Base-by-base conservation (phyloP, 805 yeast species). In the Wickerhamiella kurtzmanii region DNA sequence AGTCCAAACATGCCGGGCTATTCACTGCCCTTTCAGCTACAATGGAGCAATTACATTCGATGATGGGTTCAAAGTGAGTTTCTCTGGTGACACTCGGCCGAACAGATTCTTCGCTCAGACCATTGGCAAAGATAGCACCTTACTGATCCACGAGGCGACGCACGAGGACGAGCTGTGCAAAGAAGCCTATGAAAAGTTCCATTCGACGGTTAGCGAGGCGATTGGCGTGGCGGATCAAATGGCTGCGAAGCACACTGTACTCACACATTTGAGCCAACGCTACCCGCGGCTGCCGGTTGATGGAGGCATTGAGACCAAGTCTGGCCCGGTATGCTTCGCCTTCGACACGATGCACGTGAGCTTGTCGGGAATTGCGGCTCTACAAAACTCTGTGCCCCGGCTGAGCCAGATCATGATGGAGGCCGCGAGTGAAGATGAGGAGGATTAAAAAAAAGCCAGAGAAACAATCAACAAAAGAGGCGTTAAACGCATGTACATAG, bases 61-160 rank as follows among this genome's bases (percentile, higher is more conserved):
- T 2, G 35, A 5, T 49, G 19, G 38, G 19, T 86, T 86, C 67
- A 81, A 76, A 54, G 69, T 88, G 1, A 80, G 96, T 0, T 92
- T 84, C 60, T 86, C 96, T 2, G 98, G 98, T 11, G 99, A 92
- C 60, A 85, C 97, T 0, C 75, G 96, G 56, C 98, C 98, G 0
- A 79, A 77, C 52, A 64, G 61, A 43, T 60, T 57, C 39, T 87
- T 87, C 63, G 75, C 81, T 0, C 69, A 65, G 2, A 35, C 25
- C 4, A 73, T 84, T 45, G 97, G 96, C 1, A 50, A 59, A 18
- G 61, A 68, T 11, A 75, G 85, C 22, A 89, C 86, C 58, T 61
- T 92, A 43, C 69, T 92, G 49, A 79, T 92, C 43, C 99, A 92
- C 62, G 99, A 92, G 62, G 88, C 96, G 0, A 85, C 98, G 0